Evolutionary conservation across 306 rosid genomes (phyloP), one percentile per base, ranked within the genome.

Genomic region (Inga oerstediana): DNA sequence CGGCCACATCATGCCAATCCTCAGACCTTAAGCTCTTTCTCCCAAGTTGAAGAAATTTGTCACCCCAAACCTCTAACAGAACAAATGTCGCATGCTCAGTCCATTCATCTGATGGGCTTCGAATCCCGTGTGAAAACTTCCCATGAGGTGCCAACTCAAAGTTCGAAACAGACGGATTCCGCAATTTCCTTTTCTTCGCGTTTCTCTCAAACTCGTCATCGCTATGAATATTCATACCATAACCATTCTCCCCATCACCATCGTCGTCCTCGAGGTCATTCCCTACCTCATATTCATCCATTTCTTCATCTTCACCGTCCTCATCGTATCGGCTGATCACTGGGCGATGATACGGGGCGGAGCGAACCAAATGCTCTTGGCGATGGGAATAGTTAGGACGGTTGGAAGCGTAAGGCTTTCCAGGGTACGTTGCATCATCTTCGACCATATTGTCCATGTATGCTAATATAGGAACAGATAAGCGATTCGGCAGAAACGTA

Each of bases 11-110:
- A 19, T 62, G 32, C 98, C 98, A 94, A 45, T 94, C 96, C 78
- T 92, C 95, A 0, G 92, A 86, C 86, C 98, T 90, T 79, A 94
- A 88, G 75, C 98, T 94, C 82, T 84, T 91, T 87, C 98, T 90
- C 70, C 98, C 98, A 35, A 87, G 85, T 49, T 90, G 92, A 43
- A 91, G 88, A 80, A 94, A 94, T 79, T 88, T 85, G 22, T 94
- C 95, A 0, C 98, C 98, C 97, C 97, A 92, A 19, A 91, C 91
- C 84, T 94, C 97, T 58, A 94, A 76, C 74, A 94, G 15, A 76
- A 92, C 90, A 74, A 90, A 87, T 16, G 89, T 89, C 37, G 89
- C 92, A 30, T 87, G 93, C 85, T 94, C 94, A 1, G 82, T 84
- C 95, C 94, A 92, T 32, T 89, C 94, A 65, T 75, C 83, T 1